Evolutionary conservation across 164 flowering plant genomes (phyloP), one percentile per base, ranked within the genome.

Genomic region (Euptelea pleiosperma): DNA sequence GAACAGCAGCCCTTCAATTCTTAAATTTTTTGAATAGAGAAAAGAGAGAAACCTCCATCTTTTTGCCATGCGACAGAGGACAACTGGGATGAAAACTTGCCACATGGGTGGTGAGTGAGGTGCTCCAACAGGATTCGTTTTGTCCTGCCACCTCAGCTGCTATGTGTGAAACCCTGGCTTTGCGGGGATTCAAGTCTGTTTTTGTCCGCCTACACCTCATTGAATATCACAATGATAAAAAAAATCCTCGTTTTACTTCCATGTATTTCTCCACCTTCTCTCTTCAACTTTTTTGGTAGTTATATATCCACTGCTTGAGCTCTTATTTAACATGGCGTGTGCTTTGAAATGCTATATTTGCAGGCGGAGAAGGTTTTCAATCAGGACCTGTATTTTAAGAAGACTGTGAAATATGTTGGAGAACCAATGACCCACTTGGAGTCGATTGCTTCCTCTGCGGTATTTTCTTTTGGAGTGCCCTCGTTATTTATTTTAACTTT

Each of bases 301-400:
- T 2, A 15, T 7, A 36, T 36, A 18, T 52, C 39, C 24, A 8
- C 37, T 25, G 24, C 31, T n/a, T 55, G 45, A 24, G 31, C 22
- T 26, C 18, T 7, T 39, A 0, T 21, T 19, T 50, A 19, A 37
- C 46, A 49, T 28, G 19, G 8, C 25, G 6, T 41, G 59, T 52
- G 26, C 9, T 34, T 19, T 56, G 14, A 42, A 26, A 19, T 60
- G 65, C 57, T 51, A 21, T 59, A 35, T 55, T 45, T 69, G 68
- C 80, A 92, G 98, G 96, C 98, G 14, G 98, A 91, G 70, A 92
- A 85, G 72, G 98, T 86, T 43, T 92, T 70, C 78, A 89, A 92
- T 69, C 96, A 87, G 45, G 91, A 87, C 54, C 62, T 76, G 37
- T 84, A 84, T 66, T 92, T 87, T 72, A 92, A 89, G 83, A 87